Percentiles rank a stretch among this genome's conserved stretches.
These are phyloP conservation scores for Casuarina equisetifolia DNA, from an alignment of 306 rosid species.

Conservation along the genomic window DNA sequence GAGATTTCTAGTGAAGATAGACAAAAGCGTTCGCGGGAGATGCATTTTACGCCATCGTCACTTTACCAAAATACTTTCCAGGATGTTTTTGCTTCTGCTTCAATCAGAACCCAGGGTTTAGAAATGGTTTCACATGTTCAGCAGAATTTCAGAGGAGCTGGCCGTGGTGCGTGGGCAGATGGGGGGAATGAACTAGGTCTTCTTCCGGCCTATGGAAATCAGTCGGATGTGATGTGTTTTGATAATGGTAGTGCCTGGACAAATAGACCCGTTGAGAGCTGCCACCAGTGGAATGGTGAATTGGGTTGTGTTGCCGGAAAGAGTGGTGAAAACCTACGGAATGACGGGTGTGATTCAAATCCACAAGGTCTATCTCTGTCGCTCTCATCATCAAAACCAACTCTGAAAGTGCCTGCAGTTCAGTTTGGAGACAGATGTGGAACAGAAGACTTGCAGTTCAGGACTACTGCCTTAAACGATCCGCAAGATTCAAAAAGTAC, in stretches of 20 bases:
- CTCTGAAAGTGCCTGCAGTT: conserved; percentile 36
- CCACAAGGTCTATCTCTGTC: conserved; percentile 78
- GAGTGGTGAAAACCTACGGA: conserved; percentile 29
- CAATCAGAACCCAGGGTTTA: conserved; percentile 31
- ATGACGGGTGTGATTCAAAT: conserved; percentile 43
- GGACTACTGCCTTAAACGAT: conserved; percentile 13
- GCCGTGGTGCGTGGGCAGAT: conserved; percentile 32
- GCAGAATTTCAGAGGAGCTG: conserved; percentile 19
- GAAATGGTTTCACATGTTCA: conserved; percentile 40
- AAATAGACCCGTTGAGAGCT: conserved; percentile 26
- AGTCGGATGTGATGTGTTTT: conserved; percentile 33
- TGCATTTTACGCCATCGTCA: conserved; percentile 29
- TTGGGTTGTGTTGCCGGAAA: conserved; percentile 29
- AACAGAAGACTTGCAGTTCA: conserved; percentile 36
- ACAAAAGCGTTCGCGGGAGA: conserved; percentile 39
- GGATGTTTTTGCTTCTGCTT: conserved; percentile 51
- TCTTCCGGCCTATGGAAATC: conserved; percentile 46
- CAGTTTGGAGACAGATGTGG: conserved; percentile 39
- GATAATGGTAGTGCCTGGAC: conserved; percentile 44
- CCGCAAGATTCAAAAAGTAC: conserved; percentile 22
- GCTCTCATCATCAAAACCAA: conserved; percentile 74
- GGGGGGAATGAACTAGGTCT: conserved; percentile 38
- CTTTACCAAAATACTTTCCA: conserved; percentile 51
- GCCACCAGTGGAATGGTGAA: conserved; percentile 24
- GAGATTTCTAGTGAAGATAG: conserved; percentile 27